phyloP scores from a whole-genome alignment of 768 basidiomycete species.

The Nidularia sp. region DNA sequence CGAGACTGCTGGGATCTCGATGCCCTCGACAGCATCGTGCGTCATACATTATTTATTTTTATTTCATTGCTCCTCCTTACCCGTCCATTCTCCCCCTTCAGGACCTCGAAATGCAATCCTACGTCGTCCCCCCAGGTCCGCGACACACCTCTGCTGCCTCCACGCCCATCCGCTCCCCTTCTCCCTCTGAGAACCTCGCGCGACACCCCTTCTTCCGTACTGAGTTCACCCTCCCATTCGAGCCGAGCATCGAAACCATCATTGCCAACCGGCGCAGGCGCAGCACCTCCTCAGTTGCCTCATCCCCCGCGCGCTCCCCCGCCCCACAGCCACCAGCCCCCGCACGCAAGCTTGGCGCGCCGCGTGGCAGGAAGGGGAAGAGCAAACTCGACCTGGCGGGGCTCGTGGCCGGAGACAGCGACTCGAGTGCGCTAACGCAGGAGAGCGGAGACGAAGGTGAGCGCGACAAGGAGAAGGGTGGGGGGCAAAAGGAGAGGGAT shows the following conservation, averaged over 20 bases:
- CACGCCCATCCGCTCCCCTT: conserved; percentile 57
- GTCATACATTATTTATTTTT: conserved; percentile 13
- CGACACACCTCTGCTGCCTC: conserved; percentile 27
- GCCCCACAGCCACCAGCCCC: conserved; percentile 10
- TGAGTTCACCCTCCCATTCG: conserved; percentile 55
- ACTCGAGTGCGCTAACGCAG: conserved; percentile 79
- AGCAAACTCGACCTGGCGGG: conserved; percentile 65
- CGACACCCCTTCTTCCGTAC: conserved; percentile 70
- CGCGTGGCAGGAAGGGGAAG: conserved; percentile 33
- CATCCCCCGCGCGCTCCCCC: conserved; percentile 46
- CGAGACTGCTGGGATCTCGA: conserved; percentile 71
- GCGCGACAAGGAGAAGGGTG: too few species aligned
- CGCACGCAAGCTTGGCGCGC: conserved; percentile 11
- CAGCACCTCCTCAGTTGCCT: conserved; percentile 58
- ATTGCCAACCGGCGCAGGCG: conserved; percentile 63
- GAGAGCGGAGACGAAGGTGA: conserved; percentile 74
- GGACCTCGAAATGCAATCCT: conserved; percentile 27
- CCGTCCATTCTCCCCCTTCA: background rate
- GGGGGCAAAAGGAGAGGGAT: conserved; percentile 14
- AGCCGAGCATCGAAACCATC: conserved; percentile 36
- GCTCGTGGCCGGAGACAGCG: conserved; percentile 77
- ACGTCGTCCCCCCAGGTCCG: background rate
- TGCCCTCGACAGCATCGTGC: conserved; percentile 64
- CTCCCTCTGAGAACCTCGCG: conserved; percentile 64
- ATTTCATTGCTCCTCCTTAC: background rate